Base-by-base conservation (phyloP, 2,329 filamentous ascomycete genomes). In the Podosphaera leucotricha region DNA sequence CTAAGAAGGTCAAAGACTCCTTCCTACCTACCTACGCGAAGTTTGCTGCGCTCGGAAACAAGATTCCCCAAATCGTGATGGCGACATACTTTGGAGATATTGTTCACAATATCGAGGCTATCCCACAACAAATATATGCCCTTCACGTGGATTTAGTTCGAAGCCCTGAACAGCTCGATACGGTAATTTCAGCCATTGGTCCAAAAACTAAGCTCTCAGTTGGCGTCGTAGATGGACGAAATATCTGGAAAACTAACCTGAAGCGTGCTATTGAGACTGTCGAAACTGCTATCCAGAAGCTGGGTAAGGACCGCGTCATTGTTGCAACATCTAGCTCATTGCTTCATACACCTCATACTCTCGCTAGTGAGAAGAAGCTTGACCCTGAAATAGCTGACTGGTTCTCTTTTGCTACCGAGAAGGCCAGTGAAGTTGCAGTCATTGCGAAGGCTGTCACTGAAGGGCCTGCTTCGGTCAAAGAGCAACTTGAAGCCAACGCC, bases 181-280 rank as follows among this genome's bases (percentile, higher is more conserved):
- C 79, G 53, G 84, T 98, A 58, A 64, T 84, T 55, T 71, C 68
- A 59, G 78, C 85, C 58, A 76, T 98, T 52, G 85, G 84, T 62
- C 66, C 83, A 62, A 84, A 85, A 63, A 92, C 93, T 62, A 66
- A 85, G 55, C 78, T 98, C 53, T 98, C 90, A 53, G 80, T 77
- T 52, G 90, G 90, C 83, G 81, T 98, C 56, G 90, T 98, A 54
- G 86, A 98, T 58, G 90, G 90, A 59, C 85, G 90, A 60, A 98
- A 98, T 75, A 95, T 98, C 72, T 98, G 90, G 90, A 98, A 98
- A 82, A 94, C 85, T 67, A 92, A 95, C 78, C 80, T 94, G 70
- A 81, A 92, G 75, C 76, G 75, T 58, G 85, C 90, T 59, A 92
- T 98, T 53, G 86, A 90, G 71, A 75, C 69, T 52, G 80, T 90